Conservation (phyloP, 2,329 filamentous ascomycete species). For the Aspergillus sergii region DNA sequence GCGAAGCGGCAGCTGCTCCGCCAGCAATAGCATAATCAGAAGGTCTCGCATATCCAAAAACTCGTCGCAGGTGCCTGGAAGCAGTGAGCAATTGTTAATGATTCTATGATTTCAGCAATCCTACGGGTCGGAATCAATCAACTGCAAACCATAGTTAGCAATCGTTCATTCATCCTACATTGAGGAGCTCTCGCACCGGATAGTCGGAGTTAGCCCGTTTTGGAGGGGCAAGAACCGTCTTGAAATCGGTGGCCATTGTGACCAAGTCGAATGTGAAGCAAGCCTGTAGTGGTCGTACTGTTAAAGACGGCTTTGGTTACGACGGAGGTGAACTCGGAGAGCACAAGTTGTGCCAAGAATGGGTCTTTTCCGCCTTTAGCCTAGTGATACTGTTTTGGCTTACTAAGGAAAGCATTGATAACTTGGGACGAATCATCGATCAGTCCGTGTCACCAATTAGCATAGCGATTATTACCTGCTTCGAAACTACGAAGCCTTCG, state of each 20-base stretch:
- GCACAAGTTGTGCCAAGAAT: constrained; percentile 26
- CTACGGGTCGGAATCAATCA: constrained; percentile 99
- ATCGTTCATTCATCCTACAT: not conserved
- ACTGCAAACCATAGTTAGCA: constrained; percentile 56
- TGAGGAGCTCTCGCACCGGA: constrained; percentile 65
- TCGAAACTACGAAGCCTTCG: no score
- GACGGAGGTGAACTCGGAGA: constrained; percentile 34
- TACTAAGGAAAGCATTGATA: not conserved
- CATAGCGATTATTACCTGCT: no score
- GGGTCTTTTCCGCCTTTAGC: constrained; percentile 4
- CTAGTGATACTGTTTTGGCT: not conserved
- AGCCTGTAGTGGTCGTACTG: constrained; percentile 20
- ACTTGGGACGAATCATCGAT: not conserved
- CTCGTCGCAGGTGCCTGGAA: constrained; percentile 82
- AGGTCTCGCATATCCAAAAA: constrained; percentile 80
- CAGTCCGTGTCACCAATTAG: not conserved
- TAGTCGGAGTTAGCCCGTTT: constrained; percentile 82
- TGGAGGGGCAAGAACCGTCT: constrained; percentile 64
- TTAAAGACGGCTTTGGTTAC: constrained; percentile 20
- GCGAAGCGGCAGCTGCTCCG: constrained; percentile 70
- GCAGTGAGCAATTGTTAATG: constrained; percentile 31
- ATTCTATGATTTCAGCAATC: constrained; percentile 11
- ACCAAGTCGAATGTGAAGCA: constrained; percentile 13
- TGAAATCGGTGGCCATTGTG: constrained; percentile 42
- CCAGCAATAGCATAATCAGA: constrained; percentile 78